phyloP scores from a whole-genome alignment of 2,329 filamentous ascomycete species.

The Fonsecaea nubica region DNA sequence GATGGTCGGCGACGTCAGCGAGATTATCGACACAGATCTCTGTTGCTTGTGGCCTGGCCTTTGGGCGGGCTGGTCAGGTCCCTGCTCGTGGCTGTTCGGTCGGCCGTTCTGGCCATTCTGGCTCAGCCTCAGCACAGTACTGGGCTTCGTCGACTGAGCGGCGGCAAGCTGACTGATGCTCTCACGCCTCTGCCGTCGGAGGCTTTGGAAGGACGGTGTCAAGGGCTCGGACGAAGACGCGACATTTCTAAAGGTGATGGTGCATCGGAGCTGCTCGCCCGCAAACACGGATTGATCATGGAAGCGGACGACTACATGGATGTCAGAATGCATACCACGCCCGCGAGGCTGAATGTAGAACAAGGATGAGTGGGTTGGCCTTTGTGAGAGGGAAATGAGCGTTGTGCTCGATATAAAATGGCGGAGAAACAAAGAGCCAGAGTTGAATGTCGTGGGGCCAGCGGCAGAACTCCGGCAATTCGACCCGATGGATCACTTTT shows the following conservation, averaged over 20 bases:
- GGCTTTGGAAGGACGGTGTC: slow-evolving; percentile 40
- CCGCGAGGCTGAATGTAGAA: slow-evolving; percentile 13
- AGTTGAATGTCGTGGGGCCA: neutral
- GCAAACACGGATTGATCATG: slow-evolving; percentile 93
- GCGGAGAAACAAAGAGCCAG: slow-evolving; percentile 4
- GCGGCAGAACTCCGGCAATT: slow-evolving; percentile 18
- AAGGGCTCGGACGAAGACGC: slow-evolving; percentile 56
- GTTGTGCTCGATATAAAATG: neutral
- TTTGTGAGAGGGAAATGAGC: neutral
- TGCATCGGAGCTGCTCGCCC: slow-evolving; percentile 93
- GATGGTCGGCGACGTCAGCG: slow-evolving; percentile 60
- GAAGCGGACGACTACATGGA: slow-evolving; percentile 95
- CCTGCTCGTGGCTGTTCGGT: slow-evolving; percentile 22
- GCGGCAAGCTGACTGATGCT: slow-evolving; percentile 38
- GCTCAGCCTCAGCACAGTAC: slow-evolving; percentile 7
- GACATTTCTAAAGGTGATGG: slow-evolving; percentile 94
- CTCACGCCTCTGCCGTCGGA: slow-evolving; percentile 38
- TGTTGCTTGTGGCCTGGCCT: slow-evolving; percentile 67
- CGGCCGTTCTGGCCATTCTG: slow-evolving; percentile 27
- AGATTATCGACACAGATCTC: slow-evolving; percentile 81
- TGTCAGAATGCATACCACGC: slow-evolving; percentile 66
- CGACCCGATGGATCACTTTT: neutral
- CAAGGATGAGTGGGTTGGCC: neutral
- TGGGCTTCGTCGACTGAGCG: slow-evolving; percentile 18
- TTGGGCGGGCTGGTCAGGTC: slow-evolving; percentile 34